Evolutionary conservation across 495 filamentous ascomycete genomes (phyloP).

Genomic region (Pyronema omphalodes): DNA sequence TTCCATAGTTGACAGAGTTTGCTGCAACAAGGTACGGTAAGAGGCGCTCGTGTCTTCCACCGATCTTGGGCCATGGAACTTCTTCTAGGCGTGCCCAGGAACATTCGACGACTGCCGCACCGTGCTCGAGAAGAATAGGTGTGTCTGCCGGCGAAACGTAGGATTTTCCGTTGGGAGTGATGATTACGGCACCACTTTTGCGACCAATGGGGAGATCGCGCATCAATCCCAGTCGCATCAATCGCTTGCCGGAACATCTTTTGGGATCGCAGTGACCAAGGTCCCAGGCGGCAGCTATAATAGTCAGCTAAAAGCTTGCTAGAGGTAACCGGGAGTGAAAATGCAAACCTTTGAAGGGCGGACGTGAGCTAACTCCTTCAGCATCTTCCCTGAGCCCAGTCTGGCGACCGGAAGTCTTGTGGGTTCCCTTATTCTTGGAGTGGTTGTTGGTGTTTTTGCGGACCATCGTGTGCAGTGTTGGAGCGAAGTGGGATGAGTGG

Average conservation of each 20-base stretch:
- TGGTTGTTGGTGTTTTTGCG: conserved; percentile 22
- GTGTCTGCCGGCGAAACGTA: conserved; percentile 65
- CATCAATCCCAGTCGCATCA: conserved; percentile 86
- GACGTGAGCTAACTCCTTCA: conserved; percentile 7
- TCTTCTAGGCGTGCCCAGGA: conserved; percentile 87
- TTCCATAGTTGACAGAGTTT: conserved; percentile 93
- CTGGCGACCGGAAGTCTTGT: background rate
- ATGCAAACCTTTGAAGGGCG: conserved; percentile 20
- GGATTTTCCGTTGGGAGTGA: conserved; percentile 83
- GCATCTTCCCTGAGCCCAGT: background rate
- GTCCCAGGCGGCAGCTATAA: conserved; percentile 95
- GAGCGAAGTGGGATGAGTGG: background rate
- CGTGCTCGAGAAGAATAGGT: conserved; percentile 64
- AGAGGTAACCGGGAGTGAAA: background rate
- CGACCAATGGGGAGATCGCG: conserved; percentile 81
- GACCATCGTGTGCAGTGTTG: conserved; percentile 10
- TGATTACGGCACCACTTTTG: conserved; percentile 72
- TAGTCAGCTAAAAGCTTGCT: background rate
- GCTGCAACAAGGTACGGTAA: conserved; percentile 91
- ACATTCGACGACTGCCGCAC: conserved; percentile 91
- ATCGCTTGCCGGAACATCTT: conserved; percentile 81
- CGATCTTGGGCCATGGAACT: conserved; percentile 77
- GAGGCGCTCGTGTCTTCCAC: conserved; percentile 84
- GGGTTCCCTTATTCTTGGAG: conserved; percentile 11
- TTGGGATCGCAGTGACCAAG: conserved; percentile 94